Evolutionary conservation across 257 asterid genomes (phyloP), one percentile per base, ranked within the genome.

Genomic region (Verbena officinalis): DNA sequence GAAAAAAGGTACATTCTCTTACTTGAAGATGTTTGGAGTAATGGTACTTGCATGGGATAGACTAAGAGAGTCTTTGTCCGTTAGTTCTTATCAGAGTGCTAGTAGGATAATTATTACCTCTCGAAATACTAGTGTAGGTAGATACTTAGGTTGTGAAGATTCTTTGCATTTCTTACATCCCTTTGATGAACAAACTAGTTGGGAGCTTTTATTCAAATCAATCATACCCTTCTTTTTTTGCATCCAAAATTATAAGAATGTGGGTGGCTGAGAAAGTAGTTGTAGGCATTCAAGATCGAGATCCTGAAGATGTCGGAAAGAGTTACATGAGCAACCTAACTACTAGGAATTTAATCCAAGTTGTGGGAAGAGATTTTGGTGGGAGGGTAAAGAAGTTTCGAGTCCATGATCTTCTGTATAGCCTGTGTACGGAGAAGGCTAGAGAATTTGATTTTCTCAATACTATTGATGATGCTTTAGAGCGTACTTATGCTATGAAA

Each of bases 261-360:
- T 59, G 77, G 77, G 45, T 33, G 24, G 77, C 73, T 13, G 64
- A 65, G 68, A 73, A 59, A 33, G 67, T 54, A 46, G 45, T 54
- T 7, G 20, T 19, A 49, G 61, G 34, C 2, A n/a, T 7, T 9
- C 33, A 19, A 4, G 63, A 9, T 5, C 8, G 13, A 9, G 46
- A 55, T 11, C 60, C 15, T 8, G 71, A 71, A 43, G 76, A 45
- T 34, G 66, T 63, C 15, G 76, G 66, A 16, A 48, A 46, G 54
- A 36, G 30, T 11, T 64, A 46, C 15, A 9, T 64, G 20, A 71
- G 46, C 44, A 55, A 11, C 22, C 54, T 71, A 15, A 62, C 21
- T 2, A 30, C 71, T 0, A 64, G 67, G 14, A 71, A 71, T 55
- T 49, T 64, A 19, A 21, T 71, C 17, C 66, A 56, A 39, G 71